Percentiles rank a stretch among this genome's conserved stretches.
Evolutionary conservation across 768 basidiomycete species (phyloP).

Genomic region (Gymnopilus junonius): DNA sequence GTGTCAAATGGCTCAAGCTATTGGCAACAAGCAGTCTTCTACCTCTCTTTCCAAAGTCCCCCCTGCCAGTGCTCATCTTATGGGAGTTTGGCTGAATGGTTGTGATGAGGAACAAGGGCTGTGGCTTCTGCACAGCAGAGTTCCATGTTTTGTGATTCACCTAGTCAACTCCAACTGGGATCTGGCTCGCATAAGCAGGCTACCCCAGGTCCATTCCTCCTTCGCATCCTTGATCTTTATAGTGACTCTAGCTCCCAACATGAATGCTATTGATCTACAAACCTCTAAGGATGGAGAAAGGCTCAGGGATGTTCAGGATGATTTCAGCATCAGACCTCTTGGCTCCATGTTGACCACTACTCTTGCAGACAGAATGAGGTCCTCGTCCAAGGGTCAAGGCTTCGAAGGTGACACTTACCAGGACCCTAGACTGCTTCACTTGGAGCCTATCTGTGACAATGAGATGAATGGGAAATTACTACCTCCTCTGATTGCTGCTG

Average conservation of each 20-base stretch:
- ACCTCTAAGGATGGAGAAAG: not conserved
- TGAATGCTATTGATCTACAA: not conserved
- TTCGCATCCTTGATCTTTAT: not conserved
- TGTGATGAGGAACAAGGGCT: not conserved
- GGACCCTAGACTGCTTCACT: not conserved
- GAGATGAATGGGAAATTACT: not conserved
- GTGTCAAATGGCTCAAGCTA: not conserved
- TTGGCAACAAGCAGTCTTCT: not conserved
- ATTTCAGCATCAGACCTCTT: not conserved
- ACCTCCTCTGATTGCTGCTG: not conserved
- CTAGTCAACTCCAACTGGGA: not conserved
- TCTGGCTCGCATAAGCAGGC: too few species aligned
- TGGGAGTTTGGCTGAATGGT: constrained; percentile 6
- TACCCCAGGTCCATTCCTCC: not conserved
- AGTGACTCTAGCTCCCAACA: not conserved
- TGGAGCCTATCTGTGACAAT: not conserved
- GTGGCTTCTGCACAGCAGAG: not conserved
- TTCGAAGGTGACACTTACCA: not conserved
- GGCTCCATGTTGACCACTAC: too few species aligned
- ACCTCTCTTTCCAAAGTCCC: not conserved
- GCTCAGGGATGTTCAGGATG: not conserved
- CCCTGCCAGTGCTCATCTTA: not conserved
- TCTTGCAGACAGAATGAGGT: not conserved
- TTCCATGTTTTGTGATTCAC: not conserved
- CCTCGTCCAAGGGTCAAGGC: not conserved